Evolutionary conservation across 1,139 yeast genomes (phyloP), one percentile per base, ranked within the genome.

Genomic region (Blastobotrys raffinosifermentans): DNA sequence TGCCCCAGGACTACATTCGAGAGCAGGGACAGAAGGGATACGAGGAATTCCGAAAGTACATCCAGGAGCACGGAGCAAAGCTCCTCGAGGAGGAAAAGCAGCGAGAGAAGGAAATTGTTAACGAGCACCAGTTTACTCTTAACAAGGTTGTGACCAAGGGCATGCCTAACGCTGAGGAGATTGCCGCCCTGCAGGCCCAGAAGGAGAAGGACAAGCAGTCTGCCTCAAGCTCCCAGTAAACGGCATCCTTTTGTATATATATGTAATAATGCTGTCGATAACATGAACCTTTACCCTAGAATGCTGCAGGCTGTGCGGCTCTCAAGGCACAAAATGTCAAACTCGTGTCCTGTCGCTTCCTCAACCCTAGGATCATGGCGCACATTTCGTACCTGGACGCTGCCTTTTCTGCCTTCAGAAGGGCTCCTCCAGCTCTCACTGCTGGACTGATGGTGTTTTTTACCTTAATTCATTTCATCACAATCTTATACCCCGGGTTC

Each of bases 11-110:
- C 63, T 64, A 79, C 42, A 80, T 87, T 49, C 82, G 97, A 58
- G 94, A 87, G 59, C 93, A 85, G 58, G 96, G 96, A 50, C 95
- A 86, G 62, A 76, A 76, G 68, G 89, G 86, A 59, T 91, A 86
- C 63, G 79, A 80, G 55, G 79, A 80, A 50, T 84, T 86, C 75
- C 81, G 80, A 64, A 78, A 77, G 61, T 77, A 83, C 59, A 75
- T 91, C 54, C 76, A 80, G 54, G 96, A 87, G 63, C 85, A 91
- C 63, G 94, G 94, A 48, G 87, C 80, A 47, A 84, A 86, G 68
- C 72, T 89, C 61, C 69, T 83, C 54, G 83, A 80, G 50, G 85
- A 80, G 57, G 91, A 83, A 62, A 83, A 82, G 64, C 75, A 75
- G 57, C 75, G 77, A 52, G 81, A 85, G 61, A 80, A 81, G 64